Base-by-base conservation (phyloP, 2,329 filamentous ascomycete genomes). In the Furcasterigmium furcatum region DNA sequence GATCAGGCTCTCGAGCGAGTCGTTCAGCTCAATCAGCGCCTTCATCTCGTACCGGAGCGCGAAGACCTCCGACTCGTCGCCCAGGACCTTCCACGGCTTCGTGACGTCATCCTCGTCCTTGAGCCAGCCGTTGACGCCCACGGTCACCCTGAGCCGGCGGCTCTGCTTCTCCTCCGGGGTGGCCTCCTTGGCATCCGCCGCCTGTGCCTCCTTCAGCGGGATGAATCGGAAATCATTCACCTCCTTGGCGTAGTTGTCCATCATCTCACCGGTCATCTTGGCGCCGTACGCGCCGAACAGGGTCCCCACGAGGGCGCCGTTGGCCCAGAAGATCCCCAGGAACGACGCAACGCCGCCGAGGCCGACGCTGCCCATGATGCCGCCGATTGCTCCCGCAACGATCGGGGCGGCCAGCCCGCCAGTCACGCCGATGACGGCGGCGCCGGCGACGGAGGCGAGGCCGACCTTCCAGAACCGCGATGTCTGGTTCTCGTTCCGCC, bases 251-350 rank as follows among this genome's bases (percentile, higher is more conserved):
- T 96, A 96, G 47, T 84, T 79, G 56, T 95, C 88, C 76, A 95
- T 88, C 77, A 92, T 91, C 54, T 86, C 79, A 4, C 91, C 90
- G 36, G 78, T 83, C 79, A 83, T 83, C 56, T 85, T 84, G 1
- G 87, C 91, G 3, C 91, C 91, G 56, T 91, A 95, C 0, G 91
- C 91, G 1, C 91, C 91, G 59, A 96, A 96, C 0, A 96, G 70
- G 12, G 88, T 84, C 0, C 91, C 91, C 1, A 96, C 88, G 4
- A 96, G 73, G 1, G 92, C 87, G 1, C 87, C 82, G 46, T 91
- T 95, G 64, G 91, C 88, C 56, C 90, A 91, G 52, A 96, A 83
- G 13, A 91, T 83, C 1, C 91, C 91, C 4, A 96, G 68, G 55
- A 95, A 95, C 35, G 87, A 88, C 4, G 89, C 91, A 3, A 94